Evolutionary conservation across 2,329 filamentous ascomycete species (phyloP).

Genomic region (Hymenoscyphus infarciens): DNA sequence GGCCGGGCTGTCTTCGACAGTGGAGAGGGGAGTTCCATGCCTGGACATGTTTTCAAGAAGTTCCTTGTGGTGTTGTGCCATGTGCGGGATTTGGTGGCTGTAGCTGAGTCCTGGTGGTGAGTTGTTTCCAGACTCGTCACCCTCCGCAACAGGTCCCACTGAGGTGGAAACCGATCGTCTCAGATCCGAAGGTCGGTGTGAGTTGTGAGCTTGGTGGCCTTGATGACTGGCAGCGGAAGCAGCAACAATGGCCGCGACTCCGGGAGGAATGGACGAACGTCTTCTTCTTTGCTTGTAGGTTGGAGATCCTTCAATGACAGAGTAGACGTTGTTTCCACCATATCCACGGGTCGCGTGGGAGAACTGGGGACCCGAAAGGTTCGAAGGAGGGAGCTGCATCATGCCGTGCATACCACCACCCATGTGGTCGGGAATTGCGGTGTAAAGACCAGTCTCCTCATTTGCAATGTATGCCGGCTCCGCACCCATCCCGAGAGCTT

Average conservation of each 20-base stretch:
- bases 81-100: constrained; percentile 63
- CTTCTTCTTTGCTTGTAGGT: constrained; percentile 97
- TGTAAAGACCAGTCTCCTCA: constrained; percentile 94
- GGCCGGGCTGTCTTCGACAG: constrained; percentile 76
- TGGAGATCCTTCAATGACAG: constrained; percentile 93
- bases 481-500: constrained; percentile 72
- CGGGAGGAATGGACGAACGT: constrained; percentile 85
- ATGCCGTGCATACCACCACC: constrained; percentile 74
- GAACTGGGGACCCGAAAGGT: constrained; percentile 76
- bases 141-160: constrained; percentile 75
- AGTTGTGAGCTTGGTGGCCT: constrained; percentile 51
- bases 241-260: constrained; percentile 65
- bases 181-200: constrained; percentile 83
- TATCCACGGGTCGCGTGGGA: constrained; percentile 66
- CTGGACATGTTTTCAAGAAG: constrained; percentile 73
- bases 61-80: constrained; percentile 71
- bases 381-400: constrained; percentile 85
- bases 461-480: constrained; percentile 98
- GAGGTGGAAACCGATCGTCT: constrained; percentile 87
- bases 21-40: constrained; percentile 84
- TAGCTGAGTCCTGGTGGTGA: constrained; percentile 75
- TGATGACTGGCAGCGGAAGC: constrained; percentile 52
- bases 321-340: constrained; percentile 76
- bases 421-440: constrained; percentile 85
- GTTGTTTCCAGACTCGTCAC: constrained; percentile 73